Conservation (phyloP, 768 basidiomycete species). For the Sporobolomyces pararoseus region DNA sequence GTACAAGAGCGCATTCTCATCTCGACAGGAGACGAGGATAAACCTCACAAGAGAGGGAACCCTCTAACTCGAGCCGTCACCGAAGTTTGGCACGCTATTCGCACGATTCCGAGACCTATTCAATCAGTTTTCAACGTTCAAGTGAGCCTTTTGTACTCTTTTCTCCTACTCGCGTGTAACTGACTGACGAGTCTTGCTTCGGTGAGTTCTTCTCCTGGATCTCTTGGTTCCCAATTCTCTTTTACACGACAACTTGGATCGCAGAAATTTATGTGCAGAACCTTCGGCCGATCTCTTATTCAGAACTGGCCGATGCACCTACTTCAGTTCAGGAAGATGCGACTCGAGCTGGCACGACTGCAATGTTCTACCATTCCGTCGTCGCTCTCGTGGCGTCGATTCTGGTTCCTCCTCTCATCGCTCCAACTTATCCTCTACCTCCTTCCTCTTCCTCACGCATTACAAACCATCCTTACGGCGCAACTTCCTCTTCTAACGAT, state of each 20-base stretch:
- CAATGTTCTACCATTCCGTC: conserved; percentile 72
- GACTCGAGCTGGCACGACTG: conserved; percentile 76
- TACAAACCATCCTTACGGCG: background rate
- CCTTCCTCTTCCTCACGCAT: conserved; percentile 27
- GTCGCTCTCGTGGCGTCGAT: conserved; percentile 67
- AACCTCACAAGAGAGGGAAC: background rate
- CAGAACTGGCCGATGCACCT: conserved; percentile 49
- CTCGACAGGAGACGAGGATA: conserved; percentile 41
- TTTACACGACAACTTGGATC: conserved; percentile 57
- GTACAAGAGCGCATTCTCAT: conserved; percentile 67
- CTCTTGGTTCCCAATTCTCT: conserved; percentile 83
- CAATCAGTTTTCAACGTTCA: conserved; percentile 65
- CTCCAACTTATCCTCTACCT: conserved; percentile 42
- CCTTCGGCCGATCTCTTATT: conserved; percentile 44
- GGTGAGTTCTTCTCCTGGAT: conserved; percentile 67
- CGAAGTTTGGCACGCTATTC: conserved; percentile 65
- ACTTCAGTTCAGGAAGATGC: conserved; percentile 61
- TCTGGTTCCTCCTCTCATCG: conserved; percentile 63
- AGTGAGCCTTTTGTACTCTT: conserved; percentile 47
- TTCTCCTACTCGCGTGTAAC: background rate
- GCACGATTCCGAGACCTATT: conserved; percentile 68
- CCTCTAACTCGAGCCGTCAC: conserved; percentile 39
- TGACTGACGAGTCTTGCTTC: conserved; percentile 52
- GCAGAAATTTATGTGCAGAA: conserved; percentile 70
- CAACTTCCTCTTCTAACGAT: background rate